These are phyloP conservation scores for Pseudogymnoascus sp. DNA, from an alignment of 2,329 filamentous ascomycete species.

Conservation along the genomic window DNA sequence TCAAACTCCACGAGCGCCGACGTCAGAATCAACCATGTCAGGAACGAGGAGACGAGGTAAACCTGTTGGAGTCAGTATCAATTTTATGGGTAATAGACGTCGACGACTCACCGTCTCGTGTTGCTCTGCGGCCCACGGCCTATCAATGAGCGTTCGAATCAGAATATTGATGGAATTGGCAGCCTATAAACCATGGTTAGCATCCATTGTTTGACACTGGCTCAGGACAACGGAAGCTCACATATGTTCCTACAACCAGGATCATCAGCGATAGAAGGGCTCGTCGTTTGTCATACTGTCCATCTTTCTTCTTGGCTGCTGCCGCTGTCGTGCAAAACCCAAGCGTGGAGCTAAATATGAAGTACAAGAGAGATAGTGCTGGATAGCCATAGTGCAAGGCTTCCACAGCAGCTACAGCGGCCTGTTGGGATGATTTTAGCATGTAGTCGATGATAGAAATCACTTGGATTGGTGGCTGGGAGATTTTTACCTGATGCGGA, in stretches of 20 bases:
- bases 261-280: constrained; percentile 34
- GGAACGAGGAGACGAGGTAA: constrained; percentile 50
- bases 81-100: background rate
- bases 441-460: background rate
- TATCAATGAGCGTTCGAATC: constrained; percentile 16
- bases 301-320: constrained; percentile 28
- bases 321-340: constrained; percentile 47
- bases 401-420: constrained; percentile 15
- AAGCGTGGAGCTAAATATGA: constrained; percentile 40
- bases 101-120: constrained; percentile 24
- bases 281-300: constrained; percentile 33
- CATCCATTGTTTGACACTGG: background rate
- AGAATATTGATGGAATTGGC: constrained; percentile 23
- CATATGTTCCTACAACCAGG: constrained; percentile 31
- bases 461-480: background rate
- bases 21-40: constrained; percentile 55
- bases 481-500: background rate
- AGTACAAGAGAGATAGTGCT: constrained; percentile 47
- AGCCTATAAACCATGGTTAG: constrained; percentile 32
- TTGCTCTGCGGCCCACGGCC: constrained; percentile 20
- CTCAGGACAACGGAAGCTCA: constrained; percentile 21
- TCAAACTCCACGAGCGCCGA: constrained; percentile 43
- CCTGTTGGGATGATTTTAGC: background rate
- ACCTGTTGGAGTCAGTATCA: constrained; percentile 30
- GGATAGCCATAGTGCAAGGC: constrained; percentile 51